phyloP scores from a whole-genome alignment of 176 grass and related monocot species.

The Aegilops bicornis region DNA sequence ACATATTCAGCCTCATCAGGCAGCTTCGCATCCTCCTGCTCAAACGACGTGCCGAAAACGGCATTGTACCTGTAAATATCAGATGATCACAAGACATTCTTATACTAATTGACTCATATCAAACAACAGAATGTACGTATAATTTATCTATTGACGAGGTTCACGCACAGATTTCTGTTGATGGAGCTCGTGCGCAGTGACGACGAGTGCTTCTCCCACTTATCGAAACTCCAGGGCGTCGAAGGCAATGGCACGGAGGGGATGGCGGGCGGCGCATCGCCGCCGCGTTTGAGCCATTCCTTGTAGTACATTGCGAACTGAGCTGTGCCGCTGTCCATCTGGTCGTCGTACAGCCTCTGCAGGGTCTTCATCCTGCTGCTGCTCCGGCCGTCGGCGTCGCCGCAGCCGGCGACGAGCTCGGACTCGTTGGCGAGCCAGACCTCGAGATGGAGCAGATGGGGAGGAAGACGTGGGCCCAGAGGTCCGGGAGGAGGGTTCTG shows the following conservation, averaged over 20 bases:
- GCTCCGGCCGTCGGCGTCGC: conserved; percentile 34
- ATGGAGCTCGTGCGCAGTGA: conserved; percentile 57
- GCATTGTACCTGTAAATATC: conserved; percentile 70
- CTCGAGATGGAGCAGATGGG: conserved; percentile 92
- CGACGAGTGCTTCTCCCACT: conserved; percentile 41
- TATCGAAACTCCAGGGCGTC: conserved; percentile 10
- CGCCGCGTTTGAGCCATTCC: conserved; percentile 79
- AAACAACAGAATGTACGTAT: background rate
- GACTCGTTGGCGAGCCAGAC: conserved; percentile 75
- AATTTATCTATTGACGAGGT: background rate
- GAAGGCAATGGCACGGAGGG: conserved; percentile 74
- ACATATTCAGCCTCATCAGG: conserved; percentile 34
- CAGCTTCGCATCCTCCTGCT: conserved; percentile 45
- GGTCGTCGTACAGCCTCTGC: conserved; percentile 74
- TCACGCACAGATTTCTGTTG: conserved; percentile 78
- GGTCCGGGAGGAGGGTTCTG: conserved; percentile 73
- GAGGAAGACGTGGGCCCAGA: conserved; percentile 94
- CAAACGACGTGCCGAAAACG: conserved; percentile 61
- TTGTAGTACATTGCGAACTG: conserved; percentile 91
- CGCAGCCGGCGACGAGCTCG: conserved; percentile 42
- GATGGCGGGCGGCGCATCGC: conserved; percentile 41
- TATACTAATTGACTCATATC: background rate
- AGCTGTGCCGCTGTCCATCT: conserved; percentile 78
- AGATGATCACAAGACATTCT: background rate
- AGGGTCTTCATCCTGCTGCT: conserved; percentile 56